These are phyloP conservation scores for Heliamphora exappendiculata DNA, from an alignment of 148 eudicot genomes.

Conservation along the genomic window DNA sequence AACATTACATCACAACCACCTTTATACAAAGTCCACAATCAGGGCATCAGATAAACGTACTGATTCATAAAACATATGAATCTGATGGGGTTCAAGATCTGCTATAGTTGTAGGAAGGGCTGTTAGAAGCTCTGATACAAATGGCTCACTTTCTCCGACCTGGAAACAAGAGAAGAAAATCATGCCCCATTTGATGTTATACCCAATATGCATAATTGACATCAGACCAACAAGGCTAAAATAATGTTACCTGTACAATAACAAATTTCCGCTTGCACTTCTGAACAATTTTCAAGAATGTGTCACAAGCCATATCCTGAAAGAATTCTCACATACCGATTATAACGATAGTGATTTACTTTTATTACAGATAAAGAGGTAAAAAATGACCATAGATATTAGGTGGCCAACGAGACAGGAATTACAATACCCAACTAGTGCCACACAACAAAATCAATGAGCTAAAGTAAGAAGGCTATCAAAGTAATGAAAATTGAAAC, in stretches of 20 bases:
- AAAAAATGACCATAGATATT: not conserved
- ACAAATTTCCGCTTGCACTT: constrained; percentile 99
- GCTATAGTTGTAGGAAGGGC: constrained; percentile 79
- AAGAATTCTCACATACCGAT: constrained; percentile 3
- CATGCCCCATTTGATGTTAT: not conserved
- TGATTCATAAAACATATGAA: constrained; percentile 92
- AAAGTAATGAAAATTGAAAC: not conserved
- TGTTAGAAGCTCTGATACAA: constrained; percentile 93
- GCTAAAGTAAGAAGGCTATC: not conserved
- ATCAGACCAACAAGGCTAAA: not conserved
- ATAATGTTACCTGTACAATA: constrained; percentile 56
- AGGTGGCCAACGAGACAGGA: not conserved
- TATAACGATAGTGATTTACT: not conserved
- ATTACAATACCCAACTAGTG: not conserved
- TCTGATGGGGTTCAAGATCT: constrained; percentile 91
- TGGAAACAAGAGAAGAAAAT: constrained; percentile 19
- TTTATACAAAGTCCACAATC: not conserved
- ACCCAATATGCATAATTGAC: not conserved
- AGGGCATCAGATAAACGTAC: constrained; percentile 36
- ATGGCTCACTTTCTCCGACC: constrained; percentile 97
- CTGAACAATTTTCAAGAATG: constrained; percentile 95
- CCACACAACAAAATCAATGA: not conserved
- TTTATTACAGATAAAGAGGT: not conserved
- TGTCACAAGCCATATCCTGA: constrained; percentile 99
- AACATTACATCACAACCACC: not conserved